These are phyloP conservation scores for Trypanosoma caninum DNA, from an alignment of 208 protist species.

Conservation along the genomic window DNA sequence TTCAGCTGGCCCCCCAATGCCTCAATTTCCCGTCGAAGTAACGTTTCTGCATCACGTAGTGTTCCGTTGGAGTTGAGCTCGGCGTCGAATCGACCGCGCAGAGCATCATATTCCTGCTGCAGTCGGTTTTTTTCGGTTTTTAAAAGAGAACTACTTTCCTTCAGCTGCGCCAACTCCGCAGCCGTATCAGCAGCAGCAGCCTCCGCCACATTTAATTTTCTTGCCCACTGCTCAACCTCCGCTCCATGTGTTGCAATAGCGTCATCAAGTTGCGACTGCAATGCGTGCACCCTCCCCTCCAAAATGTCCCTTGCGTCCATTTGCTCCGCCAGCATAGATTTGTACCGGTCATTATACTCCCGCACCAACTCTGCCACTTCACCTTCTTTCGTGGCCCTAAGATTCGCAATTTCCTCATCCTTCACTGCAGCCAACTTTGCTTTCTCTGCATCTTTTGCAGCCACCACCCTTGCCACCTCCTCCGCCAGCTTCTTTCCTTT, in stretches of 20 bases:
- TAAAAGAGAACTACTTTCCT: slow-evolving; percentile 9
- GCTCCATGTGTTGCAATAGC: slow-evolving; percentile 27
- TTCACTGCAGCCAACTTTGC: slow-evolving; percentile 31
- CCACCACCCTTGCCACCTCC: slow-evolving; percentile 34
- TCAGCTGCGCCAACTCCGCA: slow-evolving; percentile 8
- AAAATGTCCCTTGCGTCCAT: slow-evolving; percentile 77
- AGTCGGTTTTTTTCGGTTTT: slow-evolving; percentile 7
- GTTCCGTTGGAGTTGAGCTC: slow-evolving; percentile 16
- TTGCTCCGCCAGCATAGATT: slow-evolving; percentile 89
- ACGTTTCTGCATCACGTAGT: slow-evolving; percentile 14
- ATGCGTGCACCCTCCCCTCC: slow-evolving; percentile 38
- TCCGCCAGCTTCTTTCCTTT: slow-evolving; percentile 19
- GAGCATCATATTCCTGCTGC: slow-evolving; percentile 4
- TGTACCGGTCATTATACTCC: slow-evolving; percentile 93
- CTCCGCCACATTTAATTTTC: slow-evolving; percentile 3
- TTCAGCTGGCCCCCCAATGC: slow-evolving; percentile 18
- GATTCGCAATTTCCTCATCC: slow-evolving; percentile 30
- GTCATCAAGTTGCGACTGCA: slow-evolving; percentile 33
- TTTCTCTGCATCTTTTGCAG: slow-evolving; percentile 65
- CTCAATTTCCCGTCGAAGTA: slow-evolving; percentile 7
- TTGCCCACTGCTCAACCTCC: slow-evolving; percentile 20
- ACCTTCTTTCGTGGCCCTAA: slow-evolving; percentile 48
- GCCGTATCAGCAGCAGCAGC: not conserved
- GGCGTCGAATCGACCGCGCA: slow-evolving; percentile 18
- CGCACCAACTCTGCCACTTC: slow-evolving; percentile 74